Base-by-base conservation (phyloP, 345 rosid species). In the Arabis alpina region DNA sequence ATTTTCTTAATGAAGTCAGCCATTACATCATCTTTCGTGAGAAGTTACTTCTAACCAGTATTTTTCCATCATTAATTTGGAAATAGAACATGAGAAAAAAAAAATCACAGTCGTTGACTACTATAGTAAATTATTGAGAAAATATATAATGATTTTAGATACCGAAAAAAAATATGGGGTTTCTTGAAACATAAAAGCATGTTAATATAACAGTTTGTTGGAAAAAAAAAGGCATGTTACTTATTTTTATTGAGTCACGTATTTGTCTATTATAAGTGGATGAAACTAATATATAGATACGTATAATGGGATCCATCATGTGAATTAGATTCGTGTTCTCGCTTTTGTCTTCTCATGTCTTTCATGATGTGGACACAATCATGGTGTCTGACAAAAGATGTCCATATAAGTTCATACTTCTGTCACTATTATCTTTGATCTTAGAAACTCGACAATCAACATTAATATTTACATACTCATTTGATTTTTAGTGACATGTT, bases 351-450 rank as follows among this genome's bases (percentile, higher is more conserved):
- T 24, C 70, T 37, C 40, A 1, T 62, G 68, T 72, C 55, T 25
- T 53, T 72, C 63, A 52, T 63, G 63, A 34, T 54, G 49, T 44
- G 28, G 54, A 43, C 75, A 61, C 61, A 71, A 71, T 61, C 68
- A 53, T 71, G 53, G 14, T 15, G 43, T 19, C 45, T 52, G 36
- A 39, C 60, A 60, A 27, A 58, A 25, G 30, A n/a, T 51, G 73
- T 47, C 27, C 11, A 57, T 11, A 36, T 30, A 8, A 27, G 10
- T 37, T n/a, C 8, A 37, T 10, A 36, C 10, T 47, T 47, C 3
- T 24, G 4, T 51, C 34, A 51, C 15, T 10, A 8, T 12, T 15
- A 42, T 30, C 30, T 27, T 28, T 27, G 12, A 41, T 40, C 51
- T 37, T 37, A 37, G 48, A 40, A 49, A 7, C 39, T 36, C 10